phyloP scores from a whole-genome alignment of 108 stramenopile genomes.

The Skeletonema menzelii region DNA sequence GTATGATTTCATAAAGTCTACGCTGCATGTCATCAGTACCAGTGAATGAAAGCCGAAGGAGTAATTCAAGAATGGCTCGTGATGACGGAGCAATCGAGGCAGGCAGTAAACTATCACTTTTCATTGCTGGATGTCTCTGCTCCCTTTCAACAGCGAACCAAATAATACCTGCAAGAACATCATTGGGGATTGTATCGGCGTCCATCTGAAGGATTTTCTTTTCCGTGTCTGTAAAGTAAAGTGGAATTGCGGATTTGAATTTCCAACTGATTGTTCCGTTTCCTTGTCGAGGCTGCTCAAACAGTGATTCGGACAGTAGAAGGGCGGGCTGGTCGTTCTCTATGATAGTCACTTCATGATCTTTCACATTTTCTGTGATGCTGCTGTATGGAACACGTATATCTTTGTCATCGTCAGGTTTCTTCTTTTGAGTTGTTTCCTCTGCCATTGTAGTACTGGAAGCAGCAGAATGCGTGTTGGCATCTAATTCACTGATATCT shows the following conservation, averaged over 20 bases:
- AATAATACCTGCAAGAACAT: conserved; percentile 39
- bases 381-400: not conserved
- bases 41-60: conserved; percentile 30
- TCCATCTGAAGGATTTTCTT: conserved; percentile 15
- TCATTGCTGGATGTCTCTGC: conserved; percentile 3
- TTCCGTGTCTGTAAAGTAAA: conserved; percentile 29
- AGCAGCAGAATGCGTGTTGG: not conserved
- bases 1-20: conserved; percentile 26
- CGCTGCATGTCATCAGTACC: not conserved
- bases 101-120: not conserved
- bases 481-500: not conserved
- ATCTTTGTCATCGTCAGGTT: not conserved
- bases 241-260: conserved; percentile 23
- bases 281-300: not conserved
- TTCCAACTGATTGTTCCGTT: not conserved
- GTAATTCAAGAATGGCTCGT: conserved; percentile 31
- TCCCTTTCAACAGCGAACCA: conserved; percentile 41
- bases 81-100: conserved; percentile 17
- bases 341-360: not conserved
- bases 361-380: not conserved
- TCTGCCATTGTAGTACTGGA: not conserved
- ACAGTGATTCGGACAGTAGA: conserved; percentile 19
- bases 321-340: conserved; percentile 5
- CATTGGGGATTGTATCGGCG: conserved; percentile 7
- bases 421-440: not conserved